Conservation (phyloP, 2,329 filamentous ascomycete genomes). For the Zelopaecilomyces penicillatus region DNA sequence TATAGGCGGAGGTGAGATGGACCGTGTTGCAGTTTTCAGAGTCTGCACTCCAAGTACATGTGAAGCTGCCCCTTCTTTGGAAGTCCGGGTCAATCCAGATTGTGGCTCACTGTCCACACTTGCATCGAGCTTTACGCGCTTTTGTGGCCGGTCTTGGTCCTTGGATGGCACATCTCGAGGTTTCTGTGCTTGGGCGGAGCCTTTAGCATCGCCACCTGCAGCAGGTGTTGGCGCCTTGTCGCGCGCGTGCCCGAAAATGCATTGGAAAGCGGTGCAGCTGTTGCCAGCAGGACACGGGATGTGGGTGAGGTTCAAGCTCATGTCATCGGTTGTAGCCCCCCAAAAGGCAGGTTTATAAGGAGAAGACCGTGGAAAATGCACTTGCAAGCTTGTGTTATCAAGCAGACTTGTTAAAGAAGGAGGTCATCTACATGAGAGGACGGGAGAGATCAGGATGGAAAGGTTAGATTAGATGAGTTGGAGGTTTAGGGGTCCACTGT, state of each 20-base stretch:
- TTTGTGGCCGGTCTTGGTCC: constrained; percentile 22
- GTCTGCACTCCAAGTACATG: background rate
- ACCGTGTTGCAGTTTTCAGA: constrained; percentile 16
- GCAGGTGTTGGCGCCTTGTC: constrained; percentile 19
- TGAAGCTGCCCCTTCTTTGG: constrained; percentile 1
- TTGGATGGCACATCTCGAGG: constrained; percentile 3
- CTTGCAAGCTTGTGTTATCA: too few relatives aligned
- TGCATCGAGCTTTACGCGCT: constrained; percentile 21
- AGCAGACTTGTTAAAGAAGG: background rate
- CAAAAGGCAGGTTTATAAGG: background rate
- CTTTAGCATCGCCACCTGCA: constrained; percentile 3
- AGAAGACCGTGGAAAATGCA: background rate
- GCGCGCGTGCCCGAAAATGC: constrained; percentile 39
- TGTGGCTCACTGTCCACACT: constrained; percentile 8
- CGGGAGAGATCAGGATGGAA: too few relatives aligned
- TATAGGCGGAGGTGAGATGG: constrained; percentile 27
- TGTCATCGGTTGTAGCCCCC: constrained; percentile 7
- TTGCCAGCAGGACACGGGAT: constrained; percentile 43
- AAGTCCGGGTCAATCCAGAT: constrained; percentile 1
- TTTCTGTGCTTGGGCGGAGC: background rate
- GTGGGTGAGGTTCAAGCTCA: constrained; percentile 37
- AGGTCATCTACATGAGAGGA: too few relatives aligned
- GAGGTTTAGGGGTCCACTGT: too few relatives aligned
- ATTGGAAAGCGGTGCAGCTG: constrained; percentile 40
- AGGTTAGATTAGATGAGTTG: too few relatives aligned